Conservation (phyloP, 192 early-diverging fungal genomes). For the Backusella tuberculispora region DNA sequence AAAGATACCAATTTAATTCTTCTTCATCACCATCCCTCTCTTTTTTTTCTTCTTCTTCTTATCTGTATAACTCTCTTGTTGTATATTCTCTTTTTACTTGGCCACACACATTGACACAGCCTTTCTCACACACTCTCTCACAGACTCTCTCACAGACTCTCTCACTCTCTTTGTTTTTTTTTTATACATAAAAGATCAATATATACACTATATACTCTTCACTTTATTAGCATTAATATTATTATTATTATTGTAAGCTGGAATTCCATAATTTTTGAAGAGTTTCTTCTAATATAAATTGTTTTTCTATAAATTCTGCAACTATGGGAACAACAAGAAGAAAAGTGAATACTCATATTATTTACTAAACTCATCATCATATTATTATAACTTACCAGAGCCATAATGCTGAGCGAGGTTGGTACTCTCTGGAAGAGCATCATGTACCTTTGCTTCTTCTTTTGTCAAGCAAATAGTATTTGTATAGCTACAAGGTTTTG, state of each 20-base stretch:
- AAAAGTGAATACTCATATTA: neutral
- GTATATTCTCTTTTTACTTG: too few species aligned
- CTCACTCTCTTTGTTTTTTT: neutral
- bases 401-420: constrained; percentile 22
- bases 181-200: constrained; percentile 10
- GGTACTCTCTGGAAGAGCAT: constrained; percentile 20
- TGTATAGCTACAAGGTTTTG: constrained; percentile 60
- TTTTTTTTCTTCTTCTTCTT: too few species aligned
- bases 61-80: too few species aligned
- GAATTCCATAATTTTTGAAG: constrained; percentile 20
- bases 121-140: neutral
- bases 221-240: neutral
- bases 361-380: neutral
- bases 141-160: neutral
- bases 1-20: constrained; percentile 41
- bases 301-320: constrained; percentile 18
- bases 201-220: neutral
- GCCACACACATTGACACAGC: too few species aligned
- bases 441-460: constrained; percentile 71
- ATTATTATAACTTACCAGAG: constrained; percentile 21
- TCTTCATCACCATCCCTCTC: too few species aligned
- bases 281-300: constrained; percentile 19
- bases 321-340: constrained; percentile 4
- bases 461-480: constrained; percentile 90
- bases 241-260: neutral